Evolutionary conservation across 75 land plant species (phyloP).

Genomic region (Selaginella moellendorffii): DNA sequence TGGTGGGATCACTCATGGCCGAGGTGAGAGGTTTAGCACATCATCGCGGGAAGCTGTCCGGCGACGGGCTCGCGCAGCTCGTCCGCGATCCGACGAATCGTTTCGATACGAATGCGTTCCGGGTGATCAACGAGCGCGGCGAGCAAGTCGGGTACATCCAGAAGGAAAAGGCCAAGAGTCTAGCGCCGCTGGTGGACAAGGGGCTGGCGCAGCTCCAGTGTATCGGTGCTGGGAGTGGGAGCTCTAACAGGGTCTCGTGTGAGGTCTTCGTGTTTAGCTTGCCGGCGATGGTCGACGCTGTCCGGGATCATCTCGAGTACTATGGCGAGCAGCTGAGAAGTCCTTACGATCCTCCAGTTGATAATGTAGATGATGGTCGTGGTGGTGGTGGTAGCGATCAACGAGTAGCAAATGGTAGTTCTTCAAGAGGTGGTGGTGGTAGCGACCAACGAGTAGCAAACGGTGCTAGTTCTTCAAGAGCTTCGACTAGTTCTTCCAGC

Average conservation of each 20-base stretch:
- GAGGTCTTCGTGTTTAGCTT: slow-evolving; percentile 49
- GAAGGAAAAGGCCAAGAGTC: slow-evolving; percentile 37
- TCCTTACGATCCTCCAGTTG: no score
- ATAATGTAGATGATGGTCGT: neutral
- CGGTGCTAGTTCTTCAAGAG: no score
- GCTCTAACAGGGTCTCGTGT: slow-evolving; percentile 43
- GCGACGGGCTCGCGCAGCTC: slow-evolving; percentile 63
- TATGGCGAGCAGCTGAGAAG: slow-evolving; percentile 35
- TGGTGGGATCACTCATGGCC: slow-evolving; percentile 46
- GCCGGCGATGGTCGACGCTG: slow-evolving; percentile 16
- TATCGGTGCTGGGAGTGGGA: slow-evolving; percentile 37
- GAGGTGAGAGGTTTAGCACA: slow-evolving; percentile 71
- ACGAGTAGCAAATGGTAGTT: no score
- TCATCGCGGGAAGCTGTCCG: slow-evolving; percentile 50
- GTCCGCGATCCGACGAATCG: slow-evolving; percentile 67
- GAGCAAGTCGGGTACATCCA: slow-evolving; percentile 75
- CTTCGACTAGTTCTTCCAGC: no score
- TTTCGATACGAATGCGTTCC: slow-evolving; percentile 64
- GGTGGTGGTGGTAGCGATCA: neutral
- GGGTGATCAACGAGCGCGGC: slow-evolving; percentile 45
- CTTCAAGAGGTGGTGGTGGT: no score
- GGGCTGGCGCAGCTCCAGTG: slow-evolving; percentile 33
- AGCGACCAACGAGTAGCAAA: no score
- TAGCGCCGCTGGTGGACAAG: slow-evolving; percentile 58
- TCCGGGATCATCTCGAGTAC: slow-evolving; percentile 15